phyloP scores from a whole-genome alignment of 768 basidiomycete species.

The Suillus cothurnatus region DNA sequence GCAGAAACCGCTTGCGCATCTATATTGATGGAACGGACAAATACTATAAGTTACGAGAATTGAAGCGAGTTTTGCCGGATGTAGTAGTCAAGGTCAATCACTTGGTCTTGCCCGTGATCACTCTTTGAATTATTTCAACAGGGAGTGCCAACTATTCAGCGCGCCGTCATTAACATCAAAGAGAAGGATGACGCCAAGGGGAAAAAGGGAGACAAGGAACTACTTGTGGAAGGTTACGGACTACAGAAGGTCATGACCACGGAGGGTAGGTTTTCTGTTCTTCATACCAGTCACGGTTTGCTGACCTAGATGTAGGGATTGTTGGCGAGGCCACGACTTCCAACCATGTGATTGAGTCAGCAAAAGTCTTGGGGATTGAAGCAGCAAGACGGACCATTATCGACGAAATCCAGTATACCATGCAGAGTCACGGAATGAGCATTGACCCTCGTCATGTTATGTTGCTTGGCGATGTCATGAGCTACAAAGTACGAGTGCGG shows the following conservation, averaged over 20 bases:
- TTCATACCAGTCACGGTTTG: background rate
- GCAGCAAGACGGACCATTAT: slow-evolving; percentile 93
- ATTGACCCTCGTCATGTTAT: slow-evolving; percentile 99
- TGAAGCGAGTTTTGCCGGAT: slow-evolving; percentile 81
- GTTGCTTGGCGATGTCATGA: slow-evolving; percentile 98
- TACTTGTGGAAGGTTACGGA: slow-evolving; percentile 97
- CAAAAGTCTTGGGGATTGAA: slow-evolving; percentile 96
- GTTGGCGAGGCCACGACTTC: slow-evolving; percentile 90
- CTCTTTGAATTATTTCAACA: slow-evolving; percentile 29
- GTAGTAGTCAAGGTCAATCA: slow-evolving; percentile 84
- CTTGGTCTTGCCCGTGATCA: background rate
- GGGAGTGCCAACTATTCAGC: slow-evolving; percentile 86
- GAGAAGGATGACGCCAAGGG: slow-evolving; percentile 80
- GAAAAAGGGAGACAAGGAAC: slow-evolving; percentile 85
- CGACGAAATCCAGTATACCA: slow-evolving; percentile 96
- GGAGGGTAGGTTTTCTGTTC: slow-evolving; percentile 60
- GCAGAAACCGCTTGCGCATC: slow-evolving; percentile 74
- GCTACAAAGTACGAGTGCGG: slow-evolving; percentile 73
- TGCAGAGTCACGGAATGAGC: slow-evolving; percentile 96
- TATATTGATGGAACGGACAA: slow-evolving; percentile 80
- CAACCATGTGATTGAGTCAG: slow-evolving; percentile 96
- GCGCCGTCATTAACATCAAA: slow-evolving; percentile 96
- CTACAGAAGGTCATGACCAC: slow-evolving; percentile 96
- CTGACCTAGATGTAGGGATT: slow-evolving; percentile 62
- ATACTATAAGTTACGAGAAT: slow-evolving; percentile 80